Conservation (phyloP, 495 filamentous ascomycete genomes). For the Neurospora pannonica region DNA sequence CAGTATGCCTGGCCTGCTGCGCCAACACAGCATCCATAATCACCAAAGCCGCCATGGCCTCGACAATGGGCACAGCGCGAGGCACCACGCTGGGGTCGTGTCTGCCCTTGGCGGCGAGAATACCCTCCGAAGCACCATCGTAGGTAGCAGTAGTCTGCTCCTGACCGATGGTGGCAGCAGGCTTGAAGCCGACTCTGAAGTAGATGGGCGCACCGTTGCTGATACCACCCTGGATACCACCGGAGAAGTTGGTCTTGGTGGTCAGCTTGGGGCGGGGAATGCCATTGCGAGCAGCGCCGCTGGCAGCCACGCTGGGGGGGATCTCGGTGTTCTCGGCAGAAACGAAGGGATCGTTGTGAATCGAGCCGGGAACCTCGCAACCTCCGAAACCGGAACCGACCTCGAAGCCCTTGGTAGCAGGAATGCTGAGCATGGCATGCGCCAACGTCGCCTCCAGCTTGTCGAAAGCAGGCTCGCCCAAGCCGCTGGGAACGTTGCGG, state of each 20-base stretch:
- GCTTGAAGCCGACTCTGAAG: conserved; percentile 94
- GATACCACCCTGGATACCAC: conserved; percentile 95
- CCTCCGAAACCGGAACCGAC: conserved; percentile 91
- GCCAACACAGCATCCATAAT: conserved; percentile 87
- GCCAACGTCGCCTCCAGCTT: conserved; percentile 91
- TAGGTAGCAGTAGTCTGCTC: conserved; percentile 81
- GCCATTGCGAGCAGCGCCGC: conserved; percentile 26
- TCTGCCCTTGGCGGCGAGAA: conserved; percentile 85
- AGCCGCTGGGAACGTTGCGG: conserved; percentile 74
- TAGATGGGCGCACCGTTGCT: conserved; percentile 91
- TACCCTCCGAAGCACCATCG: conserved; percentile 56
- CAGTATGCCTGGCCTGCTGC: conserved; percentile 62
- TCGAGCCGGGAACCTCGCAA: conserved; percentile 77
- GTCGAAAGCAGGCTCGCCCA: conserved; percentile 93
- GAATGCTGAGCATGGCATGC: conserved; percentile 95
- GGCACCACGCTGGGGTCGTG: conserved; percentile 96
- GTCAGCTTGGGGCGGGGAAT: conserved; percentile 47
- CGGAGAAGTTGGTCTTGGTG: conserved; percentile 93
- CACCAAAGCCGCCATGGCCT: conserved; percentile 87
- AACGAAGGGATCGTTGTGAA: conserved; percentile 90
- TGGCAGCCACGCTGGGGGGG: conserved; percentile 26
- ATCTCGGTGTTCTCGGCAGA: conserved; percentile 33
- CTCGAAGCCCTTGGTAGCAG: conserved; percentile 95
- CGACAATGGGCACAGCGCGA: conserved; percentile 88
- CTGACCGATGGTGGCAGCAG: conserved; percentile 89